Evolutionary conservation across 805 yeast species (phyloP).

Genomic region (Sugiyamaella floridensis): DNA sequence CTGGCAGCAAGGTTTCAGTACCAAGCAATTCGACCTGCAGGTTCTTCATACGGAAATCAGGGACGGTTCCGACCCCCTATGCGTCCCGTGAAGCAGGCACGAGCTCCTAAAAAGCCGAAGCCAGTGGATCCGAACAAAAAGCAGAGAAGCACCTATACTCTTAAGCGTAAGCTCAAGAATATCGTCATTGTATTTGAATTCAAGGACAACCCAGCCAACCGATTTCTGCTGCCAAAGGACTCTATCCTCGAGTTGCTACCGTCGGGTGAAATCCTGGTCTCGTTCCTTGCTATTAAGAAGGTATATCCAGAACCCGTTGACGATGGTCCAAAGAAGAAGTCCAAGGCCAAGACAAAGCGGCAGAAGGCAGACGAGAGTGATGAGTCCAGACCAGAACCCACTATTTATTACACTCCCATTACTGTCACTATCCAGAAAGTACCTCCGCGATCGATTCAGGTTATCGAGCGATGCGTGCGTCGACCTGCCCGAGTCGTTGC

Average conservation of each 20-base stretch:
- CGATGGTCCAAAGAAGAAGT: conserved; percentile 6
- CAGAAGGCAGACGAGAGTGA: not conserved
- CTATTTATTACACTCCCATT: conserved; percentile 43
- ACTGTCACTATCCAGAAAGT: conserved; percentile 61
- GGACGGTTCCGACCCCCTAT: not conserved
- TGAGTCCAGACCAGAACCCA: conserved; percentile 7
- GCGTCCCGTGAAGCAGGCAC: not conserved
- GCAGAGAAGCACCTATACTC: conserved; percentile 11
- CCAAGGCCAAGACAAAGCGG: not conserved
- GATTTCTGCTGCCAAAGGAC: conserved; percentile 71
- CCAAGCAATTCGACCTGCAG: conserved; percentile 1
- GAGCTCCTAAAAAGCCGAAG: conserved; percentile 10
- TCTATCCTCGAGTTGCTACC: conserved; percentile 54
- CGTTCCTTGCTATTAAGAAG: conserved; percentile 30
- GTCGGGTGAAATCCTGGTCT: conserved; percentile 33
- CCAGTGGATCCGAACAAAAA: conserved; percentile 17
- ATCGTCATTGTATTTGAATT: conserved; percentile 82
- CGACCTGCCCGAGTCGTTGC: conserved; percentile 48
- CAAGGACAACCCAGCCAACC: conserved; percentile 65
- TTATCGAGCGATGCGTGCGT: conserved; percentile 59
- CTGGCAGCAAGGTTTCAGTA: conserved; percentile 5
- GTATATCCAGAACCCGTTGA: conserved; percentile 15
- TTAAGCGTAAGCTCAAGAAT: conserved; percentile 54
- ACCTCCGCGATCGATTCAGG: conserved; percentile 57
- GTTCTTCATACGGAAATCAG: not conserved